These are phyloP conservation scores for Xanthoconium separans DNA, from an alignment of 1,284 basidiomycete species.

Conservation along the genomic window DNA sequence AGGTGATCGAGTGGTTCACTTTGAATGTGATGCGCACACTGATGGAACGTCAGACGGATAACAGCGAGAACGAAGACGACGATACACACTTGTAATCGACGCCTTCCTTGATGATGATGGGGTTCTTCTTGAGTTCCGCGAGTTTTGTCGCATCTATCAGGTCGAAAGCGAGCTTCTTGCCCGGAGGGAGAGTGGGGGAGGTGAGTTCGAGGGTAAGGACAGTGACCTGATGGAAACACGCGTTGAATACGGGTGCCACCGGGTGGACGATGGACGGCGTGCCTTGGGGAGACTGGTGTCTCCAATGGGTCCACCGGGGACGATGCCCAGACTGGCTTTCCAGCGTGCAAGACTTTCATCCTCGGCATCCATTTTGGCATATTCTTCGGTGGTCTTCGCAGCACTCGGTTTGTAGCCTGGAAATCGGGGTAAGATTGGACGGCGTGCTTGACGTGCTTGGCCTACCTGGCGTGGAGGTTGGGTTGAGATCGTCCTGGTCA, in stretches of 20 bases:
- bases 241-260: slow-evolving; percentile 11
- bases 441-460: not conserved
- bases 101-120: slow-evolving; percentile 81
- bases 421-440: slow-evolving; percentile 20
- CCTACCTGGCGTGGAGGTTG: slow-evolving; percentile 63
- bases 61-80: not conserved
- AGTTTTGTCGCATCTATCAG: slow-evolving; percentile 47
- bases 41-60: slow-evolving; percentile 9
- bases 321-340: slow-evolving; percentile 88
- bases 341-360: slow-evolving; percentile 86
- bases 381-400: slow-evolving; percentile 68
- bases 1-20: slow-evolving; percentile 84
- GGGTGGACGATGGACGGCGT: slow-evolving; percentile 1
- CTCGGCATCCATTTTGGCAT: slow-evolving; percentile 74
- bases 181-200: slow-evolving; percentile 64
- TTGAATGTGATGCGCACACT: slow-evolving; percentile 79
- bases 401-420: slow-evolving; percentile 73
- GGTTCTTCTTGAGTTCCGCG: slow-evolving; percentile 62
- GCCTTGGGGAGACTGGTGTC: slow-evolving; percentile 65
- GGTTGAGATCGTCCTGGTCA: slow-evolving; percentile 64
- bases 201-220: slow-evolving; percentile 68
- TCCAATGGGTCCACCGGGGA: slow-evolving; percentile 45
- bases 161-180: slow-evolving; percentile 60
- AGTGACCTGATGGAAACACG: slow-evolving; percentile 49
- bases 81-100: slow-evolving; percentile 71